These are phyloP conservation scores for Persicaria maculosa DNA, from an alignment of 148 eudicot species.

Conservation along the genomic window DNA sequence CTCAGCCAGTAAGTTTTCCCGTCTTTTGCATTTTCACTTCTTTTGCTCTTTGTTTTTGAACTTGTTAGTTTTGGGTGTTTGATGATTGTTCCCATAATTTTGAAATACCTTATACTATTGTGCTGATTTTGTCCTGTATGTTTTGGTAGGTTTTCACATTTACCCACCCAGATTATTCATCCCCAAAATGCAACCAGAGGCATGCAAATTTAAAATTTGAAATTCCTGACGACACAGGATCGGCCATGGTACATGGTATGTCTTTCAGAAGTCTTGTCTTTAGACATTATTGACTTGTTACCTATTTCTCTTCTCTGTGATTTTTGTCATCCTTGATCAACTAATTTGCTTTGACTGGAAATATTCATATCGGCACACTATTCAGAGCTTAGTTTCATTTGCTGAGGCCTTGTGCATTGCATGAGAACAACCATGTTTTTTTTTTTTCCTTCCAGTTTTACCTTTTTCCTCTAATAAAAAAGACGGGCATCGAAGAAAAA, in stretches of 20 bases:
- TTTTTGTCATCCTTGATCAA: neutral
- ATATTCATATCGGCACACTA: neutral
- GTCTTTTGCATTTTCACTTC: neutral
- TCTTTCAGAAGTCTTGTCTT: neutral
- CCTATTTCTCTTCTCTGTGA: neutral
- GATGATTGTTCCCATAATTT: neutral
- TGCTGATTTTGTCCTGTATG: conserved; percentile 9
- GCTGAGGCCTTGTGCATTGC: neutral
- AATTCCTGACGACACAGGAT: conserved; percentile 73
- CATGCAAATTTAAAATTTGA: conserved; percentile 73
- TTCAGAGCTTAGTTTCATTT: neutral
- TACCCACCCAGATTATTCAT: conserved; percentile 66
- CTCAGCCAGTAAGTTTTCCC: conserved; percentile 58
- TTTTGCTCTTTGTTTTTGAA: neutral
- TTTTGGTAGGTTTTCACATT: conserved; percentile 76
- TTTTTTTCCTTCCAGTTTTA: neutral
- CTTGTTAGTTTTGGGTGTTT: too few relatives aligned
- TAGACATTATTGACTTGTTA: neutral
- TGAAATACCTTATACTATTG: neutral
- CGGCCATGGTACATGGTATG: conserved; percentile 89
- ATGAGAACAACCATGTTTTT: neutral
- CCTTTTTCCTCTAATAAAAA: neutral
- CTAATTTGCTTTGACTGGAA: neutral
- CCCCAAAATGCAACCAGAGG: conserved; percentile 55
- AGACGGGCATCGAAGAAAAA: neutral